phyloP scores from a whole-genome alignment of 2,329 filamentous ascomycete genomes.

The Talaromyces sp. region DNA sequence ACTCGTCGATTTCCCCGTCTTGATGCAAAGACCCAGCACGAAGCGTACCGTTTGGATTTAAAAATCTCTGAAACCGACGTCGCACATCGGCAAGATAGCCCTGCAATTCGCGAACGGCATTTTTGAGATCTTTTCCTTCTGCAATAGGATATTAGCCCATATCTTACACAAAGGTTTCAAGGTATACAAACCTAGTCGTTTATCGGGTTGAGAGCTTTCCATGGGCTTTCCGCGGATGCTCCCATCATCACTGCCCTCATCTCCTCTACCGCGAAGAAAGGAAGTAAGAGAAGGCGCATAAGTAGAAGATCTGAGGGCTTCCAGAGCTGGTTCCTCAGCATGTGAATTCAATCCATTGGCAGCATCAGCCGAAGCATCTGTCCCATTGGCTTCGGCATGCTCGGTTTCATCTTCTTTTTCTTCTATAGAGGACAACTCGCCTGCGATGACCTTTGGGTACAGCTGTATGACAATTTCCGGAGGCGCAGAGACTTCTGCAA shows the following conservation, averaged over 20 bases:
- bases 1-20: conserved; percentile 31
- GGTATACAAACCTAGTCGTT: conserved; percentile 21
- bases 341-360: conserved; percentile 22
- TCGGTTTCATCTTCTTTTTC: conserved; percentile 35
- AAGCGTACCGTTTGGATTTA: conserved; percentile 52
- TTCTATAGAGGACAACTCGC: conserved; percentile 63
- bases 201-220: conserved; percentile 23
- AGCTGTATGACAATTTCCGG: conserved; percentile 81
- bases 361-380: conserved; percentile 18
- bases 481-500: conserved; percentile 82
- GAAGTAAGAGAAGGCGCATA: conserved; percentile 35
- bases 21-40: conserved; percentile 27
- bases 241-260: conserved; percentile 34
- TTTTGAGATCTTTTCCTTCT: conserved; percentile 76
- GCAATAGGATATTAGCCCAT: conserved; percentile 24
- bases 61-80: conserved; percentile 54
- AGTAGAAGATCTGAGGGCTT: conserved; percentile 22
- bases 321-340: conserved; percentile 20
- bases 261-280: conserved; percentile 28
- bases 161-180: not conserved
- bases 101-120: conserved; percentile 75
- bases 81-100: conserved; percentile 85
- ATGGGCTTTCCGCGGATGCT: conserved; percentile 29
- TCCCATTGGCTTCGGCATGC: conserved; percentile 21
- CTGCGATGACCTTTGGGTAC: conserved; percentile 78